Percentiles rank a stretch among this genome's conserved stretches.
Conservation (phyloP, 208 protist genomes). For the Crithidia brevicula region DNA sequence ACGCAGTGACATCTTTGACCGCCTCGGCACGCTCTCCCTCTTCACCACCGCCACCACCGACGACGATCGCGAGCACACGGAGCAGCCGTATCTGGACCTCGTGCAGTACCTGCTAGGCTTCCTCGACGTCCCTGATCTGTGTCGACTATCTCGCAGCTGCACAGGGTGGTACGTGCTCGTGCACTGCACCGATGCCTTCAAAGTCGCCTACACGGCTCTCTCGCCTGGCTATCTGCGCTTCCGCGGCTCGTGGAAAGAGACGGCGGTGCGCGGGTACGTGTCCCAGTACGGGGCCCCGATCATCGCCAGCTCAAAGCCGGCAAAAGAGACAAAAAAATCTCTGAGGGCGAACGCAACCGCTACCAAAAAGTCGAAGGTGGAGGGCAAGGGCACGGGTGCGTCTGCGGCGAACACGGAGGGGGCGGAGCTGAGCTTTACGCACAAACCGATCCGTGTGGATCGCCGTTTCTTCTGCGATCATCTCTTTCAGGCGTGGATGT, state of each 20-base stretch:
- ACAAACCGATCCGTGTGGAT: slow-evolving; percentile 59
- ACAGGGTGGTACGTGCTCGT: slow-evolving; percentile 85
- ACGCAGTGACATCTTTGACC: slow-evolving; percentile 45
- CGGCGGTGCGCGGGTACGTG: slow-evolving; percentile 66
- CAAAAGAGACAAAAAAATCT: neutral
- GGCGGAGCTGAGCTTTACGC: slow-evolving; percentile 9
- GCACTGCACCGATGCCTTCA: slow-evolving; percentile 85
- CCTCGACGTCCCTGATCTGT: slow-evolving; percentile 61
- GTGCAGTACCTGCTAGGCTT: slow-evolving; percentile 75
- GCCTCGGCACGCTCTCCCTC: slow-evolving; percentile 74
- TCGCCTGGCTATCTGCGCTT: slow-evolving; percentile 66
- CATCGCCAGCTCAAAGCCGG: neutral
- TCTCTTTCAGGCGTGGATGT: slow-evolving; percentile 91
- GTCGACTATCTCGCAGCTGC: slow-evolving; percentile 70
- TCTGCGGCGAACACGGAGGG: neutral
- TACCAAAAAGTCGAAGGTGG: slow-evolving; percentile 30
- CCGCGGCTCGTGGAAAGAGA: slow-evolving; percentile 76
- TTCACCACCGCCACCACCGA: slow-evolving; percentile 52
- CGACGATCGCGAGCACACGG: slow-evolving; percentile 58
- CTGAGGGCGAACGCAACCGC: neutral
- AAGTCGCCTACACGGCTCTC: slow-evolving; percentile 65
- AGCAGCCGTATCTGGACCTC: slow-evolving; percentile 77
- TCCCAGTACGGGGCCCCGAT: neutral
- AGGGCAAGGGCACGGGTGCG: neutral
- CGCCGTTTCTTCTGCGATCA: slow-evolving; percentile 81